A percentile compares a stretch with the other conserved stretches of the same genome.
phyloP scores from a whole-genome alignment of 176 grass and related monocot species.

The Cenchrus purpureus region DNA sequence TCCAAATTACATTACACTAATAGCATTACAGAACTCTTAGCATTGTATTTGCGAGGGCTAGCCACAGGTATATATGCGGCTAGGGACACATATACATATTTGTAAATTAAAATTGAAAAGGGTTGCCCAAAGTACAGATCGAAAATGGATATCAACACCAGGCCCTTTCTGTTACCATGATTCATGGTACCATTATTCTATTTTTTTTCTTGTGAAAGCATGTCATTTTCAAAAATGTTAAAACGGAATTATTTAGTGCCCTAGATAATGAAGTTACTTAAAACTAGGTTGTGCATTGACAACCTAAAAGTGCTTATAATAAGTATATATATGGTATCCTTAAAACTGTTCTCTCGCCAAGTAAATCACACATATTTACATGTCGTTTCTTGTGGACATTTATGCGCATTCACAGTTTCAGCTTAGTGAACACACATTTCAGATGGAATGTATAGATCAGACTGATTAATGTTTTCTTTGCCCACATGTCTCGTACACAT shows the following conservation, averaged over 20 bases:
- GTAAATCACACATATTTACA: background rate
- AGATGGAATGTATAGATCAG: constrained; percentile 30
- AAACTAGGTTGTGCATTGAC: background rate
- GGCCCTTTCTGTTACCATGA: background rate
- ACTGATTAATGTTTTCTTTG: background rate
- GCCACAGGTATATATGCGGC: too few relatives aligned
- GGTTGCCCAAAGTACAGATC: background rate
- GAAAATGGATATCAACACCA: background rate
- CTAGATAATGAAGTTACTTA: background rate
- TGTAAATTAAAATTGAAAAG: background rate
- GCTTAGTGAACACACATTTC: constrained; percentile 30
- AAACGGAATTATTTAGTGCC: background rate
- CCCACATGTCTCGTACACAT: background rate
- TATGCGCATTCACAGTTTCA: constrained; percentile 7
- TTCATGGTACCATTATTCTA: background rate
- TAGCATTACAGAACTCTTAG: too few relatives aligned
- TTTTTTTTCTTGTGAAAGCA: background rate
- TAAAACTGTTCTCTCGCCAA: background rate
- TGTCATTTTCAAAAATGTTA: background rate
- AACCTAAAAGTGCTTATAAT: background rate
- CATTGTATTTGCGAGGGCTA: too few relatives aligned
- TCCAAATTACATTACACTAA: background rate
- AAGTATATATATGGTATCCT: background rate
- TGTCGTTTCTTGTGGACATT: constrained; percentile 40
- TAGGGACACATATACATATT: background rate